These are phyloP conservation scores for Clarireedia paspali DNA, from an alignment of 2,329 filamentous ascomycete genomes.

Conservation along the genomic window DNA sequence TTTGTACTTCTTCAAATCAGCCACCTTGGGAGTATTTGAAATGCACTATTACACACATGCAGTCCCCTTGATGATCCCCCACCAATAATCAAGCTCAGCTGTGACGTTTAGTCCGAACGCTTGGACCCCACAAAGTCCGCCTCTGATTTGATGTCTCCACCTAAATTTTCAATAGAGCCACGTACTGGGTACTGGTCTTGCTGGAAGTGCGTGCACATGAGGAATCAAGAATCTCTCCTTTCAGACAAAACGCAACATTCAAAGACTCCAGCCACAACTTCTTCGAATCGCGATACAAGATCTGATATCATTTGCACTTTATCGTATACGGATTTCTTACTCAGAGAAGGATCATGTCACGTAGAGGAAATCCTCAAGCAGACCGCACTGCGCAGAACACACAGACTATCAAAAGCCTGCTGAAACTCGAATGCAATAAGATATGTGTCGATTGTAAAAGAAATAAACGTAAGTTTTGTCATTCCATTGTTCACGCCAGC, in stretches of 20 bases:
- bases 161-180: background rate
- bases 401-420: constrained; percentile 84
- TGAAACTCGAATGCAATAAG: constrained; percentile 95
- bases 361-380: constrained; percentile 71
- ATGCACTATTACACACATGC: background rate
- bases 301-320: background rate
- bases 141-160: background rate
- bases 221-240: background rate
- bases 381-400: constrained; percentile 91
- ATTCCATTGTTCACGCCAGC: background rate
- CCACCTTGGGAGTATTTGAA: background rate
- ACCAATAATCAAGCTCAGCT: background rate
- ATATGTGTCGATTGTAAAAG: constrained; percentile 97
- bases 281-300: background rate
- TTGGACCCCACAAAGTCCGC: background rate
- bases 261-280: background rate
- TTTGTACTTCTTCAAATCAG: background rate
- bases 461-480: constrained; percentile 75
- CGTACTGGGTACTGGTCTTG: background rate
- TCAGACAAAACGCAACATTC: background rate
- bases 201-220: background rate
- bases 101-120: background rate
- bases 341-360: constrained; percentile 52
- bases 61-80: background rate
- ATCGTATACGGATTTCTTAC: background rate